phyloP scores from a whole-genome alignment of 345 rosid species.

The Excoecaria cochinchinensis region DNA sequence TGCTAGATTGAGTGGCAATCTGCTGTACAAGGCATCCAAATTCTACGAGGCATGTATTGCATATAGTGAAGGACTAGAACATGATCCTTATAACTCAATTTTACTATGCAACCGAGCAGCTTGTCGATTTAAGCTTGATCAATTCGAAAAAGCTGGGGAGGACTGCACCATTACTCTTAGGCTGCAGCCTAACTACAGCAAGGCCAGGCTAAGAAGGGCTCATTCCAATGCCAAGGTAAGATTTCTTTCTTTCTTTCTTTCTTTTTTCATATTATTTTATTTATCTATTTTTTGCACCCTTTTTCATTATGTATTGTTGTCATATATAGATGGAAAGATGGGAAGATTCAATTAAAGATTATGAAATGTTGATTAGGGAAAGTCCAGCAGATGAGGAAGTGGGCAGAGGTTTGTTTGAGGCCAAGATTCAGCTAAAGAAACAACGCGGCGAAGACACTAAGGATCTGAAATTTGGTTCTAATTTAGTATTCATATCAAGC shows the following conservation, averaged over 20 bases:
- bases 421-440: conserved; percentile 51
- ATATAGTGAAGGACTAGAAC: conserved; percentile 77
- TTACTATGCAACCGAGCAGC: conserved; percentile 93
- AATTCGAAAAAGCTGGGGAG: conserved; percentile 67
- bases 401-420: conserved; percentile 50
- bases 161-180: conserved; percentile 75
- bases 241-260: neutral
- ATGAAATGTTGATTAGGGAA: conserved; percentile 54
- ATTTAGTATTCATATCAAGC: conserved; percentile 42
- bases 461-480: conserved; percentile 50
- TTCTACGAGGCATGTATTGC: conserved; percentile 60
- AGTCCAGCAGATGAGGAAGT: conserved; percentile 75
- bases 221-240: conserved; percentile 70
- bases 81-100: conserved; percentile 69
- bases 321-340: conserved; percentile 53
- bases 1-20: conserved; percentile 69
- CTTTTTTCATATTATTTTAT: neutral
- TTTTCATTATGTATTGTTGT: neutral
- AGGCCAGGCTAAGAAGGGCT: conserved; percentile 83
- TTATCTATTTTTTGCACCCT: neutral
- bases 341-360: conserved; percentile 71
- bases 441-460: conserved; percentile 43
- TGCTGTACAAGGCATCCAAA: conserved; percentile 62
- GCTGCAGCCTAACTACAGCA: conserved; percentile 63
- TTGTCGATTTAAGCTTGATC: conserved; percentile 62